Evolutionary conservation across 495 filamentous ascomycete species (phyloP).

Genomic region (Penicillium paxilli): DNA sequence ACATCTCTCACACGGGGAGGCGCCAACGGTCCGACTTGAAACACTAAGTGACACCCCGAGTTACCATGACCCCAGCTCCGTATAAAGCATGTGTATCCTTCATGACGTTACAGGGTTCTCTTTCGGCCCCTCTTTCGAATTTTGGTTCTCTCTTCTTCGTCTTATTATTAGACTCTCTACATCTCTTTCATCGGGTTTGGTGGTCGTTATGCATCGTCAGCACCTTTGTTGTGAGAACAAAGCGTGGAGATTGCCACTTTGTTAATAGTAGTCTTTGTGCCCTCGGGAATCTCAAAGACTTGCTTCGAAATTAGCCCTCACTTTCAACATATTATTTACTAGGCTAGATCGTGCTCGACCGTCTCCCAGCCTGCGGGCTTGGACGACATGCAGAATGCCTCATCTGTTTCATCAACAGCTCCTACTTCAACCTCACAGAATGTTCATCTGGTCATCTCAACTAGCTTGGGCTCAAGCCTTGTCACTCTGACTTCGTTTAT

Average conservation of each 20-base stretch:
- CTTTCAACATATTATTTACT: not conserved
- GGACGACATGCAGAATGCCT: slow-evolving; percentile 12
- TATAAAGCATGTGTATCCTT: not conserved
- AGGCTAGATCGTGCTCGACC: no score
- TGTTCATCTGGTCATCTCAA: not conserved
- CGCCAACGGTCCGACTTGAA: slow-evolving; percentile 8
- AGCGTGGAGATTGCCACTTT: not conserved
- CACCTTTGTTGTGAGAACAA: not conserved
- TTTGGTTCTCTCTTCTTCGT: not conserved
- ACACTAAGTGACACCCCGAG: slow-evolving; percentile 2
- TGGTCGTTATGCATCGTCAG: not conserved
- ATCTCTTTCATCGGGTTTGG: no score
- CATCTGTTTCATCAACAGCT: not conserved
- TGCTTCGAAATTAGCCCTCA: no score
- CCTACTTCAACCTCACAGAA: not conserved
- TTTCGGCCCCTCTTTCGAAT: not conserved
- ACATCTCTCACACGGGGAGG: slow-evolving; percentile 15
- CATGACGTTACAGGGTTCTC: not conserved
- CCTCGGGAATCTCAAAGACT: not conserved
- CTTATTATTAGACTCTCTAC: no score
- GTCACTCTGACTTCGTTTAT: slow-evolving; percentile 11
- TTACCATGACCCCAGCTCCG: not conserved
- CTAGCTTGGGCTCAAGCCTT: not conserved
- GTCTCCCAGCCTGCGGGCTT: slow-evolving; percentile 7
- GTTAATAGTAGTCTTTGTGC: not conserved